These are phyloP conservation scores for Lecanicillium sp. DNA, from an alignment of 2,329 filamentous ascomycete genomes.

Conservation along the genomic window DNA sequence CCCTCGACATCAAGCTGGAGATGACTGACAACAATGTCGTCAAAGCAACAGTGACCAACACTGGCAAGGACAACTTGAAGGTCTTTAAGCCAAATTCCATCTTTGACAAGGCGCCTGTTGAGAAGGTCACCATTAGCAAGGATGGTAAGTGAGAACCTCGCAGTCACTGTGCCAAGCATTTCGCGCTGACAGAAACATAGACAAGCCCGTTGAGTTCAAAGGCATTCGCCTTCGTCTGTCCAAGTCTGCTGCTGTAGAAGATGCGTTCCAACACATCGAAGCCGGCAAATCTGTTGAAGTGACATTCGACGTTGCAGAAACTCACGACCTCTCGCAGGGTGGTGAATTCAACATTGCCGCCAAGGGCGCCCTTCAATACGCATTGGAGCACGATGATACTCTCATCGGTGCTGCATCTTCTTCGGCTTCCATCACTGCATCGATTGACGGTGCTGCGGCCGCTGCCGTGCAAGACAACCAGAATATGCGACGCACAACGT, in stretches of 20 bases:
- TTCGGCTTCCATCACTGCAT: constrained; percentile 46
- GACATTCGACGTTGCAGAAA: constrained; percentile 41
- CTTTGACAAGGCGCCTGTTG: constrained; percentile 37
- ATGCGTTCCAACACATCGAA: constrained; percentile 37
- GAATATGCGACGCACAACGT: constrained; percentile 30
- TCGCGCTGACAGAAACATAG: constrained; percentile 15
- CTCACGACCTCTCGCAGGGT: constrained; percentile 36
- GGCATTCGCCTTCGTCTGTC: constrained; percentile 46
- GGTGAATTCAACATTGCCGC: constrained; percentile 46
- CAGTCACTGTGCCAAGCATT: constrained; percentile 5
- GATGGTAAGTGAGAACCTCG: too few relatives aligned
- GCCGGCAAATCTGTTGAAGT: constrained; percentile 36
- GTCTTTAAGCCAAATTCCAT: constrained; percentile 41
- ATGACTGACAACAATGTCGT: constrained; percentile 36
- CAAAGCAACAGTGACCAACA: constrained; percentile 40
- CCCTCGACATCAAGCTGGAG: constrained; percentile 30
- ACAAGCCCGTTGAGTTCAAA: constrained; percentile 33
- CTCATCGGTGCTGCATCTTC: constrained; percentile 40
- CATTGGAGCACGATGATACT: constrained; percentile 36
- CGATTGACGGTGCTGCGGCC: constrained; percentile 46
- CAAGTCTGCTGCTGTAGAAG: constrained; percentile 30
- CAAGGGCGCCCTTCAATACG: constrained; percentile 43
- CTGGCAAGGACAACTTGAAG: constrained; percentile 32
- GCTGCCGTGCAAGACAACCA: constrained; percentile 37
- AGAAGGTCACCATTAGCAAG: constrained; percentile 39